Conservation (phyloP, 306 rosid species). For the Ochetophila trinervis region DNA sequence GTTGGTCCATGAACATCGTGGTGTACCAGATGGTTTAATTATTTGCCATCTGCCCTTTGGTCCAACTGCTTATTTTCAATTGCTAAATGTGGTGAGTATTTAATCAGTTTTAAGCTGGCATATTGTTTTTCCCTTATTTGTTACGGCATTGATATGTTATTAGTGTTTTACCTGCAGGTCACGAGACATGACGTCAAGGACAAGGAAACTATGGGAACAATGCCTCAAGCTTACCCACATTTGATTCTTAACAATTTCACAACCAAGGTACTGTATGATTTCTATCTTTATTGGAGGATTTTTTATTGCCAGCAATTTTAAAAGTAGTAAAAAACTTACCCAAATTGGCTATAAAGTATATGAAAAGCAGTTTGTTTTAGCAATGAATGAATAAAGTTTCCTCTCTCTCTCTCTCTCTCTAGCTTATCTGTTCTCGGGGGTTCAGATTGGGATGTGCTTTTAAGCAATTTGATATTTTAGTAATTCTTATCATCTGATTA, state of each 20-base stretch:
- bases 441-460: neutral
- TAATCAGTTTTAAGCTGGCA: neutral
- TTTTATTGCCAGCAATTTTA: constrained; percentile 6
- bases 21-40: constrained; percentile 86
- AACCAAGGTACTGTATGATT: constrained; percentile 66
- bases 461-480: neutral
- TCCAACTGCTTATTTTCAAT: constrained; percentile 91
- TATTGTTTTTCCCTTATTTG: neutral
- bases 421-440: neutral
- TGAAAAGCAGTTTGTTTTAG: neutral
- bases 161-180: constrained; percentile 45
- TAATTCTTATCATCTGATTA: neutral
- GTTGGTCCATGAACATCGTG: constrained; percentile 94
- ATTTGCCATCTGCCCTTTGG: constrained; percentile 87
- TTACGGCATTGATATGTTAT: constrained; percentile 26
- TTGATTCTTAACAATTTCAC: constrained; percentile 75
- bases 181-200: constrained; percentile 93
- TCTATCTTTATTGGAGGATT: constrained; percentile 9
- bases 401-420: no score
- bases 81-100: constrained; percentile 75
- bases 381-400: neutral
- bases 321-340: neutral
- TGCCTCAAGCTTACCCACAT: constrained; percentile 93
- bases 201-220: constrained; percentile 77
- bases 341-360: no score